Conservation (phyloP, 139 green algal genomes). For the Zygnema circumcarinatum region DNA sequence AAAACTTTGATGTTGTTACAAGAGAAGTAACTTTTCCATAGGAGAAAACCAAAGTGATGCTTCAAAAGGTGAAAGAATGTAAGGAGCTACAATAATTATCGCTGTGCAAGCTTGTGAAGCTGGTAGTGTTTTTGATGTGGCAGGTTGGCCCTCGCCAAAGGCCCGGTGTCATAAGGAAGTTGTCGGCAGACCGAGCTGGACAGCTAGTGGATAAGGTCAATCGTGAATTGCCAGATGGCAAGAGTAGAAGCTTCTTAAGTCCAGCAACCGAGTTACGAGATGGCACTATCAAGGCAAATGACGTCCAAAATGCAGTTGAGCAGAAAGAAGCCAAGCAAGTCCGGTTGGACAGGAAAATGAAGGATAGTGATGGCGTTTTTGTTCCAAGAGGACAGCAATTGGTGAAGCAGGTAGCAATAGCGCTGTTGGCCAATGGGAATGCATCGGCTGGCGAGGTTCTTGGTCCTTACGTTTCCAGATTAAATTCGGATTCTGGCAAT, state of each 20-base stretch:
- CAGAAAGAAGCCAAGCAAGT: background rate
- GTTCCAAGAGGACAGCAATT: background rate
- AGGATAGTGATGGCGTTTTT: background rate
- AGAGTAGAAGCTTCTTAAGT: background rate
- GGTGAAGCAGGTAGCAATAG: background rate
- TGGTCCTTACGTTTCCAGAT: background rate
- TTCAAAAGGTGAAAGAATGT: background rate
- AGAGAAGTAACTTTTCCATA: background rate
- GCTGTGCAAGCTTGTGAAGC: background rate
- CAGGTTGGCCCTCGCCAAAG: background rate
- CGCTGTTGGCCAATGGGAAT: background rate
- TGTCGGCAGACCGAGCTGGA: background rate
- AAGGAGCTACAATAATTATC: background rate
- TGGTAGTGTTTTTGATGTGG: no score
- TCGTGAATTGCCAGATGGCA: background rate
- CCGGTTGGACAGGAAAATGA: background rate
- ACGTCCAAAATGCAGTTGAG: background rate
- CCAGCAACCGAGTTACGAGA: background rate
- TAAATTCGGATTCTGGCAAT: background rate
- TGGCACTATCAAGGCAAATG: background rate
- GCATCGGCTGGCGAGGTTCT: background rate
- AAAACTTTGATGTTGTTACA: no score
- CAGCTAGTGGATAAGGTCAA: background rate
- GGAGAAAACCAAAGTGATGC: background rate
- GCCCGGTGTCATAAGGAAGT: background rate